Evolutionary conservation across 2,329 filamentous ascomycete genomes (phyloP), one percentile per base, ranked within the genome.

Genomic region (Ascochyta viciae-villosae): DNA sequence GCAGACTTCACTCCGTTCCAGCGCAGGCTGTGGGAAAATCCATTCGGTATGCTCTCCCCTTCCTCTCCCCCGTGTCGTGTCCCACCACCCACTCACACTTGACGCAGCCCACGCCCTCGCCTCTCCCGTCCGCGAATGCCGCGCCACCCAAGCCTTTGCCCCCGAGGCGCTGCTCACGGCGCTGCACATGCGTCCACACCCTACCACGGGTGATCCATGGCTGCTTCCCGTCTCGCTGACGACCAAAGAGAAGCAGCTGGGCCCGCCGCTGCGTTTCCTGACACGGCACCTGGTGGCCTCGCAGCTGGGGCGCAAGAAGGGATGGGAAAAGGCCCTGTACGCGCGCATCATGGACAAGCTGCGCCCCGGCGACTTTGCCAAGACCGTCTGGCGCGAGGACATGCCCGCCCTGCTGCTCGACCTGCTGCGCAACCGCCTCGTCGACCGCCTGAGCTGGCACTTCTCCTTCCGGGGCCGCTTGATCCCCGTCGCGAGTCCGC

Each of bases 131-230:
- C 85, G 89, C 50, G 64, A 71, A 53, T 90, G 88, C 65, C 66
- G 73, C 22, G 68, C 82, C 29, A 86, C 86, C 1, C 58, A 65
- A 0, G 68, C 72, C 0, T 66, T 68, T 1, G 72, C 91, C 6
- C 89, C 89, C 1, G 74, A 72, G 13, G 86, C 82, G 65, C 89
- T 91, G 68, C 76, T 91, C 4, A 83, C 89, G 50, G 78, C 84
- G 29, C 87, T 91, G 57, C 80, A 82, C 26, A 66, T 86, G 2
- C 76, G 86, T 12, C 67, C 76, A 1, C 82, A 89, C 51, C 87
- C 87, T 0, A 74, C 80, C 9, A 85, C 83, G 0, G 67, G 73
- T 0, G 64, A 76, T 2, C 77, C 82, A 0, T 90, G 85, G 84
- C 84, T 82, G 70, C 77, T 86, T 15, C 87, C 87, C 0, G 77